A percentile compares a stretch with the other conserved stretches of the same genome.
phyloP scores from a whole-genome alignment of 139 green algal species.

The Coelastrella sp. region DNA sequence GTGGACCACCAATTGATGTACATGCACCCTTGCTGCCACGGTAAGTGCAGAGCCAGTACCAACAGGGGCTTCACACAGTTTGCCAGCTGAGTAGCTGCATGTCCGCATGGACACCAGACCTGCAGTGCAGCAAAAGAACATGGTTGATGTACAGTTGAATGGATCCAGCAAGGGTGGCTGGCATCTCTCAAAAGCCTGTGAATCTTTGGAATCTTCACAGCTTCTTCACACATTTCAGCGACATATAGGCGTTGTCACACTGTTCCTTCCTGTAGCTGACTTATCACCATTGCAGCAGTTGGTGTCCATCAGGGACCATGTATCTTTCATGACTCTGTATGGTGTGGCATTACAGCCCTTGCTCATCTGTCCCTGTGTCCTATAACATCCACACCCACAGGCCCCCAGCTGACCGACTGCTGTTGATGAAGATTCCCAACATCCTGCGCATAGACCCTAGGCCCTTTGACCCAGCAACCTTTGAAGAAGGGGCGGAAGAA shows the following conservation, averaged over 20 bases:
- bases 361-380: neutral
- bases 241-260: no score
- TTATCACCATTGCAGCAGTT: neutral
- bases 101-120: no score
- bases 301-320: neutral
- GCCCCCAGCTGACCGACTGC: neutral
- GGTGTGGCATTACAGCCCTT: neutral
- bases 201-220: no score
- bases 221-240: no score
- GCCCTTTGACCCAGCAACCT: constrained; percentile 72
- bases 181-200: no score
- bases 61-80: no score
- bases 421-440: constrained; percentile 68
- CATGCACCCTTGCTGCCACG: constrained; percentile 13
- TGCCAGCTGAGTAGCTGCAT: neutral
- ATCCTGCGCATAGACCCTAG: constrained; percentile 72
- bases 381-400: neutral
- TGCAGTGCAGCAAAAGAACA: no score
- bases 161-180: no score
- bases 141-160: no score
- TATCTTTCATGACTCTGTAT: neutral
- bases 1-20: constrained; percentile 23
- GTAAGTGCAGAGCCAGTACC: neutral
- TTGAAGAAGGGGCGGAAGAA: constrained; percentile 23
- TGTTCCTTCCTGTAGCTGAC: no score